phyloP scores from a whole-genome alignment of 352 stramenopile species.

The Phytopythium oedochilum region DNA sequence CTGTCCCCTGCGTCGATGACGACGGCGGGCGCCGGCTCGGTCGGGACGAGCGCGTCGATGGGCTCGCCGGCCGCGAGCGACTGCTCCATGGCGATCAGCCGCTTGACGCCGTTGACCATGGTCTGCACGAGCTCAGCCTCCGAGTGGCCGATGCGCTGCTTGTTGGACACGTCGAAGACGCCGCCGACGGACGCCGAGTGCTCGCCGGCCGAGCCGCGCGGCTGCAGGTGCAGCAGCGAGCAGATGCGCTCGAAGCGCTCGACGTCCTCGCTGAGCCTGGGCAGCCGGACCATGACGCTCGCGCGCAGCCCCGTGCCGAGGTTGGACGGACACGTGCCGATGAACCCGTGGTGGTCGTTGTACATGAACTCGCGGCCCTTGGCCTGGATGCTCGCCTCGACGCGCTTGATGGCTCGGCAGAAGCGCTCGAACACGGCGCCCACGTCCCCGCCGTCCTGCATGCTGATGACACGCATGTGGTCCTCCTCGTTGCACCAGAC shows the following conservation, averaged over 20 bases:
- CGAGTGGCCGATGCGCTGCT: slow-evolving; percentile 85
- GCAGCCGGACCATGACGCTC: slow-evolving; percentile 87
- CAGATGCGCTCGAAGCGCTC: slow-evolving; percentile 78
- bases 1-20: slow-evolving; percentile 54
- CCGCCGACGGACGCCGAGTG: slow-evolving; percentile 85
- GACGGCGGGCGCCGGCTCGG: slow-evolving; percentile 37
- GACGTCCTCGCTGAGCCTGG: slow-evolving; percentile 80
- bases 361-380: slow-evolving; percentile 77
- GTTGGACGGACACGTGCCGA: slow-evolving; percentile 88
- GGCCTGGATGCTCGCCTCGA: slow-evolving; percentile 65
- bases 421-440: slow-evolving; percentile 78
- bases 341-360: slow-evolving; percentile 75
- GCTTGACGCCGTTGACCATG: slow-evolving; percentile 85
- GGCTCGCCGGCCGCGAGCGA: slow-evolving; percentile 63
- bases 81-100: slow-evolving; percentile 88
- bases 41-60: slow-evolving; percentile 70
- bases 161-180: slow-evolving; percentile 88
- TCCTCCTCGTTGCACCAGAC: slow-evolving; percentile 87
- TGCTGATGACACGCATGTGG: slow-evolving; percentile 82
- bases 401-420: slow-evolving; percentile 65
- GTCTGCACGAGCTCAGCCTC: slow-evolving; percentile 87
- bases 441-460: slow-evolving; percentile 73
- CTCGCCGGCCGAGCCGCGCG: slow-evolving; percentile 73
- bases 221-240: slow-evolving; percentile 75
- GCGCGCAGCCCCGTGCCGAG: slow-evolving; percentile 86